A percentile compares a stretch with the other conserved stretches of the same genome.
phyloP scores from a whole-genome alignment of 2,329 filamentous ascomycete species.

The Hirsutella thompsonii region DNA sequence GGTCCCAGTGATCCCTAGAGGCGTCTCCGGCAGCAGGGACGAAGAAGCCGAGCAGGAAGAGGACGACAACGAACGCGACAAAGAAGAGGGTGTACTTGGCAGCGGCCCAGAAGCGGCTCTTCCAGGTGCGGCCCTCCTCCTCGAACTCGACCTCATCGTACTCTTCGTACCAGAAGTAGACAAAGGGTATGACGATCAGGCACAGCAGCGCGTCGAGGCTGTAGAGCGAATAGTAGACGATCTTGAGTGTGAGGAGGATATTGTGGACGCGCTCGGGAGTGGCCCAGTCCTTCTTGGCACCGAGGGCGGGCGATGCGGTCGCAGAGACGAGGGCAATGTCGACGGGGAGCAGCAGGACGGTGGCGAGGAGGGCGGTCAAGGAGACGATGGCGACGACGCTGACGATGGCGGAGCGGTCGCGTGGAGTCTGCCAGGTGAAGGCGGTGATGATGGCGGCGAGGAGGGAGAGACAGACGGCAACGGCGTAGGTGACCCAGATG shows the following conservation, averaged over 20 bases:
- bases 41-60: slow-evolving; percentile 92
- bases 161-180: slow-evolving; percentile 97
- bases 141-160: slow-evolving; percentile 85
- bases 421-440: slow-evolving; percentile 80
- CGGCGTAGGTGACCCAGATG: slow-evolving; percentile 89
- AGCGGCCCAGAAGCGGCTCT: slow-evolving; percentile 65
- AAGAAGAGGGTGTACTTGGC: slow-evolving; percentile 86
- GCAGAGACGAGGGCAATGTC: slow-evolving; percentile 92
- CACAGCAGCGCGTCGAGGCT: slow-evolving; percentile 84
- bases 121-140: slow-evolving; percentile 62
- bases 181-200: slow-evolving; percentile 80
- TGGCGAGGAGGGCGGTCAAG: slow-evolving; percentile 77
- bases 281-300: slow-evolving; percentile 89
- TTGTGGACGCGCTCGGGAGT: slow-evolving; percentile 65
- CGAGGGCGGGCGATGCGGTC: slow-evolving; percentile 62
- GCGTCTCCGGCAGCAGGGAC: slow-evolving; percentile 64
- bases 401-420: slow-evolving; percentile 72
- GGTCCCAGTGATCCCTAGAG: slow-evolving; percentile 55
- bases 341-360: slow-evolving; percentile 82
- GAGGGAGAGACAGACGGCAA: slow-evolving; percentile 66
- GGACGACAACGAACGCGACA: slow-evolving; percentile 60
- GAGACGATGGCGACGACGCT: slow-evolving; percentile 79
- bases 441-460: slow-evolving; percentile 73
- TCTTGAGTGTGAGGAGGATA: slow-evolving; percentile 68
- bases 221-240: slow-evolving; percentile 89